These are phyloP conservation scores for Salix exigua DNA, from an alignment of 345 rosid species.

Conservation along the genomic window DNA sequence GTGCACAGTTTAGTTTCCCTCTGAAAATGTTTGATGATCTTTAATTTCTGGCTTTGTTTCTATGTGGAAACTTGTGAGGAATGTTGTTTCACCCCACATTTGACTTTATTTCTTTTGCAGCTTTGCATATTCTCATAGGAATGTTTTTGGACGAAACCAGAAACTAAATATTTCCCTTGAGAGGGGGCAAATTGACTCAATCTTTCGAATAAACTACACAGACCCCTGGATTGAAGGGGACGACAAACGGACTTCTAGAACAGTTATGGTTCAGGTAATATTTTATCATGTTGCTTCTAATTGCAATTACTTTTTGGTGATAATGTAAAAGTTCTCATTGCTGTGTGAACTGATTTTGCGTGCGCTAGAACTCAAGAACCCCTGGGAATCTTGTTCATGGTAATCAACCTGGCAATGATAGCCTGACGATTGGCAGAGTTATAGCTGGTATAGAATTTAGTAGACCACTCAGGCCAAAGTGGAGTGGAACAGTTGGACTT, in stretches of 20 bases:
- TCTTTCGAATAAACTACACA: conserved; percentile 83
- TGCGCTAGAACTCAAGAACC: conserved; percentile 78
- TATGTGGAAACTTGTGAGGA: neutral
- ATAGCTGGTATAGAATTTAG: conserved; percentile 83
- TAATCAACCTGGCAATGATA: conserved; percentile 60
- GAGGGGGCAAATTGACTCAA: conserved; percentile 92
- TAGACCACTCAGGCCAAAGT: conserved; percentile 91
- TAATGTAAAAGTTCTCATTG: neutral
- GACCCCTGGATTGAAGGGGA: conserved; percentile 99
- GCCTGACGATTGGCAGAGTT: conserved; percentile 74
- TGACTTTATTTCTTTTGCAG: conserved; percentile 42
- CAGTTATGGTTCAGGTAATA: conserved; percentile 83
- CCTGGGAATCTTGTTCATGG: conserved; percentile 95
- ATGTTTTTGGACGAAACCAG: conserved; percentile 89
- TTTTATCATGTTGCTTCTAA: neutral
- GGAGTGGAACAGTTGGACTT: conserved; percentile 87
- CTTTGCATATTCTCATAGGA: conserved; percentile 95
- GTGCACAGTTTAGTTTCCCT: conserved; percentile 10
- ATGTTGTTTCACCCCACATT: neutral
- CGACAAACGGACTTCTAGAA: conserved; percentile 86
- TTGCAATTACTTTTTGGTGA: neutral
- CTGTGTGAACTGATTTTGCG: conserved; percentile 16
- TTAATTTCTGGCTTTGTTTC: neutral
- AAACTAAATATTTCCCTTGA: conserved; percentile 84
- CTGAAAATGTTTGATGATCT: neutral